Evolutionary conservation across 2,329 filamentous ascomycete species (phyloP).

Genomic region (Hysterium pulicare): DNA sequence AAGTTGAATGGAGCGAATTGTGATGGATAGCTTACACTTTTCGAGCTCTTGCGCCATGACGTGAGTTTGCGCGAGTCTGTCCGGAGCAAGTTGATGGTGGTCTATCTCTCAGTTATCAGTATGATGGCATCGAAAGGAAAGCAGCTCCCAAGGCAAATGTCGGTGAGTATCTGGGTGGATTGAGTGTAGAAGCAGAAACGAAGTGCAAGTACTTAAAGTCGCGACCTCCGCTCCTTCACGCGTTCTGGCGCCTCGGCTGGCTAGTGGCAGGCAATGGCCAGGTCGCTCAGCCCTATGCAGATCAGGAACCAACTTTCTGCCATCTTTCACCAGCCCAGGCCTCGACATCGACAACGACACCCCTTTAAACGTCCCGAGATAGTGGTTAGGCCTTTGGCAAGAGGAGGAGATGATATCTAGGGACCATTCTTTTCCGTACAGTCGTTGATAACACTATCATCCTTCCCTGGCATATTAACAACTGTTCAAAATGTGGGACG

Average conservation of each 20-base stretch:
- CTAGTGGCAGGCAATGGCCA: no score
- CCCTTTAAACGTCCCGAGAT: no score
- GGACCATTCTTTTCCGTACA: conserved; percentile 13
- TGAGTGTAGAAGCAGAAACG: neutral
- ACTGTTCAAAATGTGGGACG: conserved; percentile 53
- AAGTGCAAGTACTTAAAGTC: neutral
- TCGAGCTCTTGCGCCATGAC: conserved; percentile 21
- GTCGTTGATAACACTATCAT: neutral
- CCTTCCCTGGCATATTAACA: conserved; percentile 9
- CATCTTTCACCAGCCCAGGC: no score
- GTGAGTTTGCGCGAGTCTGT: neutral
- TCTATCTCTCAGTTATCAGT: no score
- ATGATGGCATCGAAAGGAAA: no score
- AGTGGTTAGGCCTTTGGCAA: no score
- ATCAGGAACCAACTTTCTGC: neutral
- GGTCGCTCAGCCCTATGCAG: neutral
- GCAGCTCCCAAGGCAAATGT: no score
- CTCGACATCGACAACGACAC: no score
- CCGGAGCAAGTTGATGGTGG: no score
- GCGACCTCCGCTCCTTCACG: neutral
- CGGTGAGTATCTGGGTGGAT: no score
- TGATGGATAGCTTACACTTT: conserved; percentile 28
- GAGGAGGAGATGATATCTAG: conserved; percentile 9
- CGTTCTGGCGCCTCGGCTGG: conserved; percentile 2
- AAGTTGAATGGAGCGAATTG: neutral